Conservation (phyloP, 73 alveolate genomes). For the Durusdinium trenchii region DNA sequence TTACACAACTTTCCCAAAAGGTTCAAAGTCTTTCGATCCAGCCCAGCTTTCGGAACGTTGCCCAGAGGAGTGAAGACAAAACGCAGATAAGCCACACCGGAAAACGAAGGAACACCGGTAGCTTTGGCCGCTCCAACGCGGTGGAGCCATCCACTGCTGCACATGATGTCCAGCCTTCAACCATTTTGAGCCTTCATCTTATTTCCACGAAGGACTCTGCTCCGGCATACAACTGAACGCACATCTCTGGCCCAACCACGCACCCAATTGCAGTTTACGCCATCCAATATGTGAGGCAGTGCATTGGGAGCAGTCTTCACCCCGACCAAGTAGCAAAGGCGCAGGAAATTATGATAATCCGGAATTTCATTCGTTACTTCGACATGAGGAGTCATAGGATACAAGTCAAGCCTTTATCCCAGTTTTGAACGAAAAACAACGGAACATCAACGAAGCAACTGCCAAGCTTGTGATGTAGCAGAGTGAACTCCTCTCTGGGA, state of each 20-base stretch:
- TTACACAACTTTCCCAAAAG: not conserved
- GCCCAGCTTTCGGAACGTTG: not conserved
- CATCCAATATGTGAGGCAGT: not conserved
- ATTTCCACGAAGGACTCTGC: not conserved
- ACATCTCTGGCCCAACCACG: not conserved
- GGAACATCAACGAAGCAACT: not conserved
- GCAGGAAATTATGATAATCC: not conserved
- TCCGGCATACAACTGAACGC: not conserved
- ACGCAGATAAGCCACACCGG: not conserved
- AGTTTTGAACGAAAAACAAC: not conserved
- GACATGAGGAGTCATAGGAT: not conserved
- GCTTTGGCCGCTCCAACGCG: not conserved
- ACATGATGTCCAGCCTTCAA: not conserved
- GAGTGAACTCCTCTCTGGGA: not conserved
- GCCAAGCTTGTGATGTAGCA: not conserved
- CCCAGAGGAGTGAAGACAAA: not conserved
- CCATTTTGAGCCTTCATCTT: not conserved
- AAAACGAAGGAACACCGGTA: not conserved
- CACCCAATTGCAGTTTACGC: not conserved
- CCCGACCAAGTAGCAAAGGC: not conserved
- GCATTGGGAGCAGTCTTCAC: not conserved
- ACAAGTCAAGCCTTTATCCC: not conserved
- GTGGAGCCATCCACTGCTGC: not conserved
- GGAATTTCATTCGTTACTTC: not conserved
- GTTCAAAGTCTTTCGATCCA: not conserved